Conservation (phyloP, 148 eudicot species). For the Rheum nobile region DNA sequence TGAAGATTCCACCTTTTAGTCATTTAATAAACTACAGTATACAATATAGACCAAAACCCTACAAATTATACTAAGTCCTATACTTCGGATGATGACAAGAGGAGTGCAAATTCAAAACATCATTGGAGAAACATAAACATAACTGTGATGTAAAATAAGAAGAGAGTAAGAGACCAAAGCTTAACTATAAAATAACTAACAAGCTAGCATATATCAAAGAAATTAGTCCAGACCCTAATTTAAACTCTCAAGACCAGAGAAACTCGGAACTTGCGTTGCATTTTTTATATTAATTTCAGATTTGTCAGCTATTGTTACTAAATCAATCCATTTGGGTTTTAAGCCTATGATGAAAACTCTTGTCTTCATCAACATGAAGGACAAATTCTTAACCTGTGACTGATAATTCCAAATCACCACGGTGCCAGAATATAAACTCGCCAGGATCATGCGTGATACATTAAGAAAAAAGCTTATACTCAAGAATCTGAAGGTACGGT, state of each 20-base stretch:
- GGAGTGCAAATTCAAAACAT: neutral
- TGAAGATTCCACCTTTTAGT: neutral
- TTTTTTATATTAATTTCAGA: neutral
- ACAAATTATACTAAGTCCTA: neutral
- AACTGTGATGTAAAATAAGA: neutral
- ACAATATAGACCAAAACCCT: neutral
- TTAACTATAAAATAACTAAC: neutral
- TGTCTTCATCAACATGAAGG: neutral
- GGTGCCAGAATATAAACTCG: conserved; percentile 60
- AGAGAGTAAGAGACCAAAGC: neutral
- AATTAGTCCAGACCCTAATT: neutral
- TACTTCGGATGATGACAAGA: neutral
- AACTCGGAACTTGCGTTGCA: neutral
- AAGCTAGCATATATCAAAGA: neutral
- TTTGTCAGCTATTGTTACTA: neutral
- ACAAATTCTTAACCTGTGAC: conserved; percentile 39
- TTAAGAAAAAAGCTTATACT: neutral
- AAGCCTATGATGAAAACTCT: neutral
- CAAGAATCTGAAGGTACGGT: neutral
- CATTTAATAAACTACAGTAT: neutral
- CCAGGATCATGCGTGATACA: conserved; percentile 45
- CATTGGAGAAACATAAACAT: neutral
- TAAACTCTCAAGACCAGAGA: neutral
- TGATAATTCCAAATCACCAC: conserved; percentile 70
- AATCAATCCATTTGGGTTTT: neutral